Base-by-base conservation (phyloP, 2,329 filamentous ascomycete genomes). In the Exophiala spinifera region DNA sequence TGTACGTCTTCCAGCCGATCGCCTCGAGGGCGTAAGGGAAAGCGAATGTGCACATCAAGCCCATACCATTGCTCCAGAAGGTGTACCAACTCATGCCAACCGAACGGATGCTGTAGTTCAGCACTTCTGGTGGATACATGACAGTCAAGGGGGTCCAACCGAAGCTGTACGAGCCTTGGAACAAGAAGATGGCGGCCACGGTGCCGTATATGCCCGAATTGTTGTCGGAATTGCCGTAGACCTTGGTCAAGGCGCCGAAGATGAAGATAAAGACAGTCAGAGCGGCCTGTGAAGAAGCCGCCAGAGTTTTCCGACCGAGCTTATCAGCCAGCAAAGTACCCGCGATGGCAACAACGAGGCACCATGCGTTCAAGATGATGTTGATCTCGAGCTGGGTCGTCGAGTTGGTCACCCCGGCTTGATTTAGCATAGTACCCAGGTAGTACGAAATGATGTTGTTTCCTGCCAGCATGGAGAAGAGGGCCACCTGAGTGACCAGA, bases 351-450 rank as follows among this genome's bases (percentile, higher is more conserved):
- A 71, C 72, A 5, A 67, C 63, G 0, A 81, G 66, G 50, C 76
- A 80, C 72, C 73, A 81, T 2, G 72, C 73, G 54, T 79, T 79
- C 14, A 81, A 66, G 2, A 79, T 72, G 36, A 81, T 72, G 46
- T 80, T 81, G 72, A 70, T 58, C 76, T 66, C 68, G 1, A 79
- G 68, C 55, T 80, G 77, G 2, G 71, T 69, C 4, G 67, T 69
- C 0, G 67, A 61, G 55, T 75, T 65, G 1, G 70, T 75, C 21
- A 80, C 72, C 1, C 77, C 78, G 2, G 76, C 76, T 13, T 70
- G 74, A 47, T 70, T 66, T 0, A 80, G 69, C 64, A 75, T 73
- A 1, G 64, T 59, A 1, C 74, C 73, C 3, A 76, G 68, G 60
- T 74, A 76, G 55, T 71, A 74, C 7, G 57, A 57, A 40, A 60